phyloP scores from a whole-genome alignment of 371 early-diverging fungal species.

The Rhizopus arrhizus region DNA sequence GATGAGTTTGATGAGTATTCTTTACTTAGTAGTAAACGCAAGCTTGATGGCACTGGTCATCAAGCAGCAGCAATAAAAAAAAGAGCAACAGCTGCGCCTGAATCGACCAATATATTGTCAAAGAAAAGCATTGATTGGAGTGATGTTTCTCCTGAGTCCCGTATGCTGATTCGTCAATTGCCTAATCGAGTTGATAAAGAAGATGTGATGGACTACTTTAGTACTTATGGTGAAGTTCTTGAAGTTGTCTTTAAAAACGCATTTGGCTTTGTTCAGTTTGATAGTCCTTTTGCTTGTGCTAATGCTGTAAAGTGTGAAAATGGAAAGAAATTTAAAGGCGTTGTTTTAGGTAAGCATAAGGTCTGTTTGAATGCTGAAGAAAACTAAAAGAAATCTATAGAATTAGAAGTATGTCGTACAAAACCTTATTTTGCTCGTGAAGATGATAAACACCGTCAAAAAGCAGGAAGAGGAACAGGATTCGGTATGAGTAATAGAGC shows the following conservation, averaged over 20 bases:
- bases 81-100: constrained; percentile 8
- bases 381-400: constrained; percentile 6
- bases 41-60: constrained; percentile 8
- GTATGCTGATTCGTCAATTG: constrained; percentile 46
- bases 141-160: constrained; percentile 41
- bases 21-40: constrained; percentile 40
- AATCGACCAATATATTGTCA: constrained; percentile 25
- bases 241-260: constrained; percentile 43
- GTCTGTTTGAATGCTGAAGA: constrained; percentile 4
- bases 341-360: constrained; percentile 38
- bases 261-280: constrained; percentile 53
- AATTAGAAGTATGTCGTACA: constrained; percentile 32
- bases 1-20: constrained; percentile 59
- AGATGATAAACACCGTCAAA: constrained; percentile 1
- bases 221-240: constrained; percentile 48
- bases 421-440: constrained; percentile 34
- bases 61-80: constrained; percentile 16
- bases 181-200: constrained; percentile 37
- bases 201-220: constrained; percentile 46
- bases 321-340: constrained; percentile 40
- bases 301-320: constrained; percentile 46
- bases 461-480: neutral
- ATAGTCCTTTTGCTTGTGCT: constrained; percentile 37
- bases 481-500: neutral
- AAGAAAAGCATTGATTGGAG: constrained; percentile 35